phyloP scores from a whole-genome alignment of 768 basidiomycete species.

The Lactarius akahatsu region DNA sequence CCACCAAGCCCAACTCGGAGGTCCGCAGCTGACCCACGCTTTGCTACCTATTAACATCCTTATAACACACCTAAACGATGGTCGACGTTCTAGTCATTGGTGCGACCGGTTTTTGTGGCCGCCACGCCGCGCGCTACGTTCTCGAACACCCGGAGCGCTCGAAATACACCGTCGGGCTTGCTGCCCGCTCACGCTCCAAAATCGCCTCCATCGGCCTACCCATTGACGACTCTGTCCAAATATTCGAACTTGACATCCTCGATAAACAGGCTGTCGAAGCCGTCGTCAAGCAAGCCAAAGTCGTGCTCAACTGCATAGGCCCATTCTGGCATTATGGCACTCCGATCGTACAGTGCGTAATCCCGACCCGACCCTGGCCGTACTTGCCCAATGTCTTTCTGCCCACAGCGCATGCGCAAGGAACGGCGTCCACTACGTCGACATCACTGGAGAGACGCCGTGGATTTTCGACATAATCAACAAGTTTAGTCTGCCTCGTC shows the following conservation, averaged over 20 bases:
- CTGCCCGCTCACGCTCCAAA: slow-evolving; percentile 26
- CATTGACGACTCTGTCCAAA: slow-evolving; percentile 34
- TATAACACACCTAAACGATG: slow-evolving; percentile 5
- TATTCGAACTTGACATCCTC: slow-evolving; percentile 60
- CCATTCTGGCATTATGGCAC: slow-evolving; percentile 73
- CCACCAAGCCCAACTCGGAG: neutral
- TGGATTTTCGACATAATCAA: slow-evolving; percentile 66
- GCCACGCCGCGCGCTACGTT: slow-evolving; percentile 28
- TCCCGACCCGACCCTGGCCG: neutral
- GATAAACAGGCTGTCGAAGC: slow-evolving; percentile 52
- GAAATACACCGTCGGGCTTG: slow-evolving; percentile 23
- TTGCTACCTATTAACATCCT: neutral
- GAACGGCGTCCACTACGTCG: slow-evolving; percentile 80
- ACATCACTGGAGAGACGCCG: slow-evolving; percentile 71
- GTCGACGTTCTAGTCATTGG: slow-evolving; percentile 29
- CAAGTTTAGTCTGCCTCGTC: slow-evolving; percentile 44
- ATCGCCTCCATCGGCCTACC: slow-evolving; percentile 15
- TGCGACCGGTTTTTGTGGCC: slow-evolving; percentile 29
- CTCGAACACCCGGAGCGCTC: slow-evolving; percentile 25
- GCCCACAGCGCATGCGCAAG: slow-evolving; percentile 62
- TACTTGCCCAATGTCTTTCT: neutral
- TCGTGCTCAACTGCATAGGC: slow-evolving; percentile 77
- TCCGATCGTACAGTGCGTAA: slow-evolving; percentile 62
- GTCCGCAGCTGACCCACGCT: neutral
- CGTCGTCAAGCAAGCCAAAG: slow-evolving; percentile 55